Conservation (phyloP, 768 basidiomycete genomes). For the Podaxis sp. region DNA sequence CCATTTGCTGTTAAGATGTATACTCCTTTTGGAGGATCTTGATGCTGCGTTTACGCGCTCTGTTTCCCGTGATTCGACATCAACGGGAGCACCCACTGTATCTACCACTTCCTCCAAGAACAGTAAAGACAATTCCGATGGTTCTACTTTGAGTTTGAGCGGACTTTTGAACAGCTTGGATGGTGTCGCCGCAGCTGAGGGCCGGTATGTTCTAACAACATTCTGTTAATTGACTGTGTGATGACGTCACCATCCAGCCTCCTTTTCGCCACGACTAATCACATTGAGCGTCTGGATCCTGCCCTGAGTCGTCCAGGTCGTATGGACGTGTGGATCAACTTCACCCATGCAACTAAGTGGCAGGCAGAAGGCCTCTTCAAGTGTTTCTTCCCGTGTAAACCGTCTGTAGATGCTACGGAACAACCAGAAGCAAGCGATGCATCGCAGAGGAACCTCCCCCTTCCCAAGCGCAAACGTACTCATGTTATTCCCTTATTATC, state of each 20-base stretch:
- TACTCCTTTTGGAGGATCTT: conserved; percentile 90
- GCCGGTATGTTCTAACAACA: conserved; percentile 51
- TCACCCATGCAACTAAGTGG: conserved; percentile 88
- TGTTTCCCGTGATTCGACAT: conserved; percentile 74
- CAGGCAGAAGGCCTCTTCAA: conserved; percentile 92
- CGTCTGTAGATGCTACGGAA: conserved; percentile 24
- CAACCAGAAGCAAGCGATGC: conserved; percentile 29
- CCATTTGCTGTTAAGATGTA: conserved; percentile 53
- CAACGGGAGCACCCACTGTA: conserved; percentile 66
- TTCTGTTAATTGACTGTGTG: conserved; percentile 6
- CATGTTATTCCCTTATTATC: conserved; percentile 65
- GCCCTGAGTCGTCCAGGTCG: conserved; percentile 85
- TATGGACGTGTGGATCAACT: conserved; percentile 92
- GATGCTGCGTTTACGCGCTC: conserved; percentile 89
- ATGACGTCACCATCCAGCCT: conserved; percentile 39
- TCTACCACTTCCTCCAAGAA: conserved; percentile 37
- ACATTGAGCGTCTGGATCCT: conserved; percentile 89
- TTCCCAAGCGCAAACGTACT: conserved; percentile 58
- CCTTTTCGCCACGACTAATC: conserved; percentile 90
- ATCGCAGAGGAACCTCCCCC: conserved; percentile 63
- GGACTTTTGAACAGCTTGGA: conserved; percentile 84
- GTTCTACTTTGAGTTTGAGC: conserved; percentile 80
- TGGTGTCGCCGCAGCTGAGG: conserved; percentile 82
- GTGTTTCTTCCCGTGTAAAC: conserved; percentile 83
- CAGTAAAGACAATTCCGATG: conserved; percentile 43